Percentiles rank a stretch among this genome's conserved stretches.
Evolutionary conservation across 371 early-diverging fungal genomes (phyloP).

Genomic region (Chytridiales sp.): DNA sequence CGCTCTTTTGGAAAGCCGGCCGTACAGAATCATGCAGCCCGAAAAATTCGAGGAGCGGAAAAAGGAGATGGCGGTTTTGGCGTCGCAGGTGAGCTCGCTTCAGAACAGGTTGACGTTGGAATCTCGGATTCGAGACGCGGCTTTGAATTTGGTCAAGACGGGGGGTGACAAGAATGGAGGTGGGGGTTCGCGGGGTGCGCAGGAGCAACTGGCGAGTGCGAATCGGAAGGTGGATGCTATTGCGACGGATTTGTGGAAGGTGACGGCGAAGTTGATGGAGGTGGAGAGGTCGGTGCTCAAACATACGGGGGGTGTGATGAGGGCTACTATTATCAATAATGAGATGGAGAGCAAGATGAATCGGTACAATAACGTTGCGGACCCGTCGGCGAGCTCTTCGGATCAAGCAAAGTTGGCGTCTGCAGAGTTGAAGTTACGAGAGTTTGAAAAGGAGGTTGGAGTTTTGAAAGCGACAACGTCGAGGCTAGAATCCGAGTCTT

Average conservation of each 20-base stretch:
- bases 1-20: conserved; percentile 26
- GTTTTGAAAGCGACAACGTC: conserved; percentile 23
- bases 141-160: conserved; percentile 55
- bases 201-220: conserved; percentile 59
- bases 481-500: conserved; percentile 28
- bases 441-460: conserved; percentile 33
- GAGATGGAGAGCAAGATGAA: conserved; percentile 1
- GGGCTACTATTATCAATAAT: conserved; percentile 17
- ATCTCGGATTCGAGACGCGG: conserved; percentile 67
- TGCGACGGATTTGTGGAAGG: conserved; percentile 62
- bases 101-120: conserved; percentile 64
- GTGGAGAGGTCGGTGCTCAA: conserved; percentile 64
- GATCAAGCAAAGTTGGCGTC: conserved; percentile 23
- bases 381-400: background rate
- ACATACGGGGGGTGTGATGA: conserved; percentile 69
- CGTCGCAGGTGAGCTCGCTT: conserved; percentile 46
- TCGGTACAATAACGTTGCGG: background rate
- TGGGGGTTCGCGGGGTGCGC: conserved; percentile 42
- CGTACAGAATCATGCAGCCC: conserved; percentile 24
- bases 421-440: conserved; percentile 35
- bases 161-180: conserved; percentile 46
- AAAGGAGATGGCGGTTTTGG: conserved; percentile 49
- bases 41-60: conserved; percentile 35
- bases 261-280: conserved; percentile 60
- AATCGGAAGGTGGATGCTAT: conserved; percentile 68